Base-by-base conservation (phyloP, 2,329 filamentous ascomycete species). In the Scytalidium sp. region DNA sequence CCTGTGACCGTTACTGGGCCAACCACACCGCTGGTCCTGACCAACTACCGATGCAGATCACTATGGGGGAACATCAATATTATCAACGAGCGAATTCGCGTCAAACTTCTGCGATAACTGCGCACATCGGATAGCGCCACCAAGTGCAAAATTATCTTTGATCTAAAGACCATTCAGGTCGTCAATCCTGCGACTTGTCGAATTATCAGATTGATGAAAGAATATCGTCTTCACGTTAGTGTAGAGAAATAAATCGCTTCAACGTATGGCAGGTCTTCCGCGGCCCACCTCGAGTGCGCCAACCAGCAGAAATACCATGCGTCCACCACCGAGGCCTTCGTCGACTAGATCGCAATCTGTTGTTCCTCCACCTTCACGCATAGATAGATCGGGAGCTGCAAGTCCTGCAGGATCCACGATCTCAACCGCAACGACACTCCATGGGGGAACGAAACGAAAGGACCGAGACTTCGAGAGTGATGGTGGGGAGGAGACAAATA, bases 401-500 rank as follows among this genome's bases (percentile, higher is more conserved):
- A 93, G 92, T 4, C 89, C 90, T 4, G 81, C 87, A 52, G 82
- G 83, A 42, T 89, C 88, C 7, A 65, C 89, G 19, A 76, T 79
- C 46, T 87, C 87, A 3, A 70, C 76, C 32, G 68, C 68, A 10
- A 66, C 71, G 11, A 67, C 74, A 25, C 70, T 80, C 22, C 76
- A 78, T 45, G 70, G 78, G 25, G 81, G 84, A 20, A 78, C 76
- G 41, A 96, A 97, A 75, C 85, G 92, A 63, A 96, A 96, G 69
- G 89, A 94, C 60, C 82, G 89, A 63, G 89, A 95, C 32, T 93
- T 86, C 64, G 92, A 93, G 41, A 69, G 79, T 5, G 83, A 88
- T 25, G 70, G 71, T 49, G 80, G 80, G 46, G 85, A 92, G 60
- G 91, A 96, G 69, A 97, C 93, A 7, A 99, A 97, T 67, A 99